Percentiles rank a stretch among this genome's conserved stretches.
Evolutionary conservation across 129 eudicot genomes (phyloP).

Genomic region (Saussurea involucrata): DNA sequence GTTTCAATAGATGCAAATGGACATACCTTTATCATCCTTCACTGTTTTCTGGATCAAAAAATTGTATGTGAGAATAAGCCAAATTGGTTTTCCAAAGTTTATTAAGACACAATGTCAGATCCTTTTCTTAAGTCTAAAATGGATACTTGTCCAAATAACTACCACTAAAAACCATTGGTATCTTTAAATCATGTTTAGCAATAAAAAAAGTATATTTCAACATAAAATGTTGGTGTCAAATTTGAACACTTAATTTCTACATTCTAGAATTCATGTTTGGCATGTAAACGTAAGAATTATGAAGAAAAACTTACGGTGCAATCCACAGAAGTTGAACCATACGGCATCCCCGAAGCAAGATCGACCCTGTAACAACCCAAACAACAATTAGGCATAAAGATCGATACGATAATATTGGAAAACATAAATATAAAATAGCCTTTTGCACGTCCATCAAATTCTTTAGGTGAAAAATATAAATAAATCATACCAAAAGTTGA

Average conservation of each 20-base stretch:
- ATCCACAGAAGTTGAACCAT: conserved; percentile 16
- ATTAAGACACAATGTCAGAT: too few relatives aligned
- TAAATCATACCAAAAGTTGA: conserved; percentile 50
- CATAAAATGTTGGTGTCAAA: neutral
- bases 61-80: neutral
- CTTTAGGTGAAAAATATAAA: neutral
- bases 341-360: conserved; percentile 23
- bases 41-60: conserved; percentile 28
- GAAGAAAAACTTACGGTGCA: conserved; percentile 4
- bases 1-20: neutral
- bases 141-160: too few relatives aligned
- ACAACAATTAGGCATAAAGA: conserved; percentile 15
- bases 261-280: neutral
- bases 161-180: too few relatives aligned
- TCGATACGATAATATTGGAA: neutral
- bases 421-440: neutral
- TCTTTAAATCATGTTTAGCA: too few relatives aligned
- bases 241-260: neutral
- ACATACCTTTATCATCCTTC: conserved; percentile 18
- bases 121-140: too few relatives aligned
- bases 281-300: neutral
- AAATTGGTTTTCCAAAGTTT: too few relatives aligned
- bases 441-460: conserved; percentile 11
- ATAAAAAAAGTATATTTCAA: too few relatives aligned
- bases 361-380: conserved; percentile 29